A percentile compares a stretch with the other conserved stretches of the same genome.
Conservation (phyloP, 164 flowering plant genomes). For the Santalum album region DNA sequence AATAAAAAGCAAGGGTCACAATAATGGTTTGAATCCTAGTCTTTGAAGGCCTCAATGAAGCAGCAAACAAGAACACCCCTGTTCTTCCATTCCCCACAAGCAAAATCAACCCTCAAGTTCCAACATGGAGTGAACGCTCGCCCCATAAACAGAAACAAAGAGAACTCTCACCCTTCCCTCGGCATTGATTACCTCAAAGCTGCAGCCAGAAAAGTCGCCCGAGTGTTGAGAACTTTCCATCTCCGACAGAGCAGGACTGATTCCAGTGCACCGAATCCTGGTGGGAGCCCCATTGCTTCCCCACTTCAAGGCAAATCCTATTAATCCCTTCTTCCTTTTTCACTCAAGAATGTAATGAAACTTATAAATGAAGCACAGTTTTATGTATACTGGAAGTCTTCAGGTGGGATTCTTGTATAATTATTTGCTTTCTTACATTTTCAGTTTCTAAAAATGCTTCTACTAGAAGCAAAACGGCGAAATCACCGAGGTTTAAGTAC, state of each 20-base stretch:
- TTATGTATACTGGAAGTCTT: no score
- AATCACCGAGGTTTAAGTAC: constrained; percentile 20
- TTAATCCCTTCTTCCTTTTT: constrained; percentile 26
- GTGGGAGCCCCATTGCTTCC: background rate
- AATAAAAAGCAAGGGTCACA: no score
- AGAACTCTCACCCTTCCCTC: constrained; percentile 5
- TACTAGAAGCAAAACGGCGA: constrained; percentile 22
- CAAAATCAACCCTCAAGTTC: constrained; percentile 5
- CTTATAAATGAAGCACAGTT: no score
- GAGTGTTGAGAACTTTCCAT: constrained; percentile 12
- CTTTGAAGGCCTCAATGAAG: no score
- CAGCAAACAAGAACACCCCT: constrained; percentile 15
- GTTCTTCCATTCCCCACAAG: constrained; percentile 1
- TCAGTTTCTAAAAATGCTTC: constrained; percentile 36
- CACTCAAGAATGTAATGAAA: no score
- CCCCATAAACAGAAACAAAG: constrained; percentile 1
- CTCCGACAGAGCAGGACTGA: constrained; percentile 3
- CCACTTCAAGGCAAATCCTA: constrained; percentile 11
- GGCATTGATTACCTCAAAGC: constrained; percentile 15
- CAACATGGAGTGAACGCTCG: background rate
- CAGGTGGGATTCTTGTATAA: no score
- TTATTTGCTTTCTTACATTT: background rate
- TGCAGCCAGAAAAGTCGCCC: constrained; percentile 21
- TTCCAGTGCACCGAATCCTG: background rate
- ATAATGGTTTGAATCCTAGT: no score